Percentiles rank a stretch among this genome's conserved stretches.
Conservation (phyloP, 1,139 yeast species). For the Kodamaea fungicola region DNA sequence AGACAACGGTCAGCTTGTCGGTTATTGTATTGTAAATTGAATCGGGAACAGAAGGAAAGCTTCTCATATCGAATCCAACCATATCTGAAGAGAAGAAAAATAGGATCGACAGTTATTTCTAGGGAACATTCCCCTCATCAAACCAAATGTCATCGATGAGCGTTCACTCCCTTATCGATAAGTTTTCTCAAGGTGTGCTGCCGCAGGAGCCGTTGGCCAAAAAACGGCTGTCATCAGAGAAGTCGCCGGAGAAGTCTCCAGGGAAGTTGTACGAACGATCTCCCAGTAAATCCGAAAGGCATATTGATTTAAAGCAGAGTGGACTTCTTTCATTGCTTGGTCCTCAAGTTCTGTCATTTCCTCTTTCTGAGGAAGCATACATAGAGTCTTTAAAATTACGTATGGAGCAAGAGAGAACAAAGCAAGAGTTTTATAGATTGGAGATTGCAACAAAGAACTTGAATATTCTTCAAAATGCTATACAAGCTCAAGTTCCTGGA, state of each 20-base stretch:
- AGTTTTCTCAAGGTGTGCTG: constrained; percentile 8
- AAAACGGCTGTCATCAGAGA: constrained; percentile 5
- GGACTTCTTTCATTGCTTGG: constrained; percentile 46
- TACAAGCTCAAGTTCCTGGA: constrained; percentile 63
- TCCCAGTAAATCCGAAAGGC: no score
- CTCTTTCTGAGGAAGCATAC: constrained; percentile 60
- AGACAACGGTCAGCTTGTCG: no score
- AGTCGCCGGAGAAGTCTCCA: background rate
- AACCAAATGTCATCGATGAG: constrained; percentile 10
- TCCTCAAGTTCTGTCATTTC: constrained; percentile 51
- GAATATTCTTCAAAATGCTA: constrained; percentile 60
- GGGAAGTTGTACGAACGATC: background rate
- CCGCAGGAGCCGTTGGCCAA: constrained; percentile 2
- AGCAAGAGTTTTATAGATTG: constrained; percentile 71
- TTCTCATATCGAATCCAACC: no score
- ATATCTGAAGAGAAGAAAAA: no score
- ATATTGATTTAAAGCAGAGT: constrained; percentile 9
- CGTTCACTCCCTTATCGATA: constrained; percentile 16
- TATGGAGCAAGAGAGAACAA: constrained; percentile 77
- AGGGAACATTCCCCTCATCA: no score
- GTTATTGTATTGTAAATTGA: no score
- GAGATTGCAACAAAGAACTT: constrained; percentile 62
- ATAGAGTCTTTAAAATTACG: constrained; percentile 61
- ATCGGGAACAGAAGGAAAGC: no score
- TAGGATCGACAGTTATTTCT: no score